A percentile compares a stretch with the other conserved stretches of the same genome.
Conservation (phyloP, 148 eudicot species). For the Simmondsia chinensis region DNA sequence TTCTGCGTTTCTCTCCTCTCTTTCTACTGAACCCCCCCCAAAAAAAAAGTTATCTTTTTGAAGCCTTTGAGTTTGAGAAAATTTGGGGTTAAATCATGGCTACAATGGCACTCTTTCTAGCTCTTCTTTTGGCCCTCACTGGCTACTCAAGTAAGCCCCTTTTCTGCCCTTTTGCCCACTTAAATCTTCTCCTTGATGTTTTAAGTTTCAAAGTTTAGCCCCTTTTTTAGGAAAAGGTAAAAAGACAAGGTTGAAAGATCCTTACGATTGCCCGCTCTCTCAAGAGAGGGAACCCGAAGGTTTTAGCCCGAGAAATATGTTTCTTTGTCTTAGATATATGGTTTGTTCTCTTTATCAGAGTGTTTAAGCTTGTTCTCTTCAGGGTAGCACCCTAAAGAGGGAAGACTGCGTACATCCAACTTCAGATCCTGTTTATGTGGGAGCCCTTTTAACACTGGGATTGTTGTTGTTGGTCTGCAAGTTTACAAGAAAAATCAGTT, state of each 20-base stretch:
- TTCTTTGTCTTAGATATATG: too few relatives aligned
- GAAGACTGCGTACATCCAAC: too few relatives aligned
- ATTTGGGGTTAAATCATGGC: constrained; percentile 15
- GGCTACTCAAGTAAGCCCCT: constrained; percentile 29
- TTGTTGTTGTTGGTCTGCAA: too few relatives aligned
- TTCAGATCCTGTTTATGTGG: too few relatives aligned
- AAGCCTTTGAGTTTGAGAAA: neutral
- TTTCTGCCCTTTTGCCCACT: neutral
- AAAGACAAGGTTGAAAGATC: neutral
- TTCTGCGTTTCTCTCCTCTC: neutral
- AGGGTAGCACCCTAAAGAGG: too few relatives aligned
- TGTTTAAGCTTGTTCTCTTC: too few relatives aligned
- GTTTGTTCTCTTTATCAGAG: too few relatives aligned
- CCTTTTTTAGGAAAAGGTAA: neutral
- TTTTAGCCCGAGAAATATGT: too few relatives aligned
- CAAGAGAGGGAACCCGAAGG: too few relatives aligned
- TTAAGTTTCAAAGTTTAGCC: neutral
- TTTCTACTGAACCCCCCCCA: neutral
- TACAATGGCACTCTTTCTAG: constrained; percentile 20
- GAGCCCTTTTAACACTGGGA: too few relatives aligned
- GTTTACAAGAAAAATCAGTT: too few relatives aligned
- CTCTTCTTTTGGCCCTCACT: constrained; percentile 23
- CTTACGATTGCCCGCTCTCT: too few relatives aligned
- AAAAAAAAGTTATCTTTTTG: neutral
- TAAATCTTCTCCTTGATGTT: neutral